Conservation (phyloP, 1,139 yeast genomes). For the Yamadazyma siamensis region DNA sequence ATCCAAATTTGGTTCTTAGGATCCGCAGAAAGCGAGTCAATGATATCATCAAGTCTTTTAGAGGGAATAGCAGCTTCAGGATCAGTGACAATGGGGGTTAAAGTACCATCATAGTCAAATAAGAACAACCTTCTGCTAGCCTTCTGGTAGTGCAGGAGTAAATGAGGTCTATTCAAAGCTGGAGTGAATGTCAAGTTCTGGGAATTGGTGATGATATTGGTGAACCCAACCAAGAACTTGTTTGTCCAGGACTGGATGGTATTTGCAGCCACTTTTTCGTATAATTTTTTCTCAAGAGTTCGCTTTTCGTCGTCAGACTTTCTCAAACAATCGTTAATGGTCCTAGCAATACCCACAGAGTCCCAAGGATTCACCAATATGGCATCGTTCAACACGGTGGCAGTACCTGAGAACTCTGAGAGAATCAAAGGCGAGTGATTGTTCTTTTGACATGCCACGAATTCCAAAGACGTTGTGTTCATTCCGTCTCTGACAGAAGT, state of each 20-base stretch:
- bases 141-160: slow-evolving; percentile 55
- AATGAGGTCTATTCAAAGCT: slow-evolving; percentile 69
- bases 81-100: slow-evolving; percentile 91
- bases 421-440: slow-evolving; percentile 73
- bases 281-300: slow-evolving; percentile 50
- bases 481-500: slow-evolving; percentile 94
- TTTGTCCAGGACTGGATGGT: slow-evolving; percentile 84
- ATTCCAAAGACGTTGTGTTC: slow-evolving; percentile 93
- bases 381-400: slow-evolving; percentile 75
- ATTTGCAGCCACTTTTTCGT: slow-evolving; percentile 61
- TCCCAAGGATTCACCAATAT: slow-evolving; percentile 96
- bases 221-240: slow-evolving; percentile 52
- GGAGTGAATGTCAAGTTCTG: slow-evolving; percentile 68
- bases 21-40: slow-evolving; percentile 64
- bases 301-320: slow-evolving; percentile 44
- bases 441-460: slow-evolving; percentile 79
- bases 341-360: slow-evolving; percentile 84
- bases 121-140: slow-evolving; percentile 74
- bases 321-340: slow-evolving; percentile 65
- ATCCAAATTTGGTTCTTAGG: slow-evolving; percentile 90
- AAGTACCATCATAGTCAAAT: slow-evolving; percentile 96
- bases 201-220: slow-evolving; percentile 45
- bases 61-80: slow-evolving; percentile 99
- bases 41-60: slow-evolving; percentile 57
- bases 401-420: slow-evolving; percentile 92